Base-by-base conservation (phyloP, 2,329 filamentous ascomycete genomes). In the Ophiostoma sp. region DNA sequence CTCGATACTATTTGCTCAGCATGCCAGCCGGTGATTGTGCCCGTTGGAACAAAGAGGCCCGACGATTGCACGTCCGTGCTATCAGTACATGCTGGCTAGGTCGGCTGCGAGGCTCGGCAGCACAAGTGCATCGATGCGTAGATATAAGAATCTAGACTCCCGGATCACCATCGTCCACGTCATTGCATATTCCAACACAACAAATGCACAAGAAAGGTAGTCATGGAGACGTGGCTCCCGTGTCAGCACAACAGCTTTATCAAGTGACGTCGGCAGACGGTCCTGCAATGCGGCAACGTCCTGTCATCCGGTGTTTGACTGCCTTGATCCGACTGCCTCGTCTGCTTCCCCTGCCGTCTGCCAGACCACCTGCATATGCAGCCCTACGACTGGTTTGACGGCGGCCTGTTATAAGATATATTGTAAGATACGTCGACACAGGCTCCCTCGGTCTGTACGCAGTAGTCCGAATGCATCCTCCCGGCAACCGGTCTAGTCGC, bases 291-390 rank as follows among this genome's bases (percentile, higher is more conserved):
- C 27, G 27, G 27, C 27, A 27, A 27, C 27, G 27, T 27, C 27
- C 27, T 27, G 27, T 27, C 27, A 27, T 27, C 27, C 27, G 27
- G 27, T 27, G 27, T 27, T 27, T 27, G 27, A 27, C 16, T 14
- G 12, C n/a, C 1, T 47, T 12, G 5, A 44, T 44, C 42, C 42
- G 12, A 44, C 9, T 16, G 11, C 11, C 45, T 18, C 49, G 49
- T 38, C 11, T 3, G 8, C 27, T 58, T 36, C 27, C 18, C 27
- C 9, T 58, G 18, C 4, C 18, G 18, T 18, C 55, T 60, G 38
- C 18, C 60, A 63, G 7, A 27, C 47, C 16, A 64, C 63, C 40
- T 64, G 63, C 63, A 64, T 64, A 64, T 64, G 63, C 63, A 64
- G 63, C 63, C 63, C 42, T 64, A 60, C 38, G 55, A 9, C 8